Evolutionary conservation across 176 grass and related monocot species (phyloP).

Genomic region (Bothriochloa decipiens): DNA sequence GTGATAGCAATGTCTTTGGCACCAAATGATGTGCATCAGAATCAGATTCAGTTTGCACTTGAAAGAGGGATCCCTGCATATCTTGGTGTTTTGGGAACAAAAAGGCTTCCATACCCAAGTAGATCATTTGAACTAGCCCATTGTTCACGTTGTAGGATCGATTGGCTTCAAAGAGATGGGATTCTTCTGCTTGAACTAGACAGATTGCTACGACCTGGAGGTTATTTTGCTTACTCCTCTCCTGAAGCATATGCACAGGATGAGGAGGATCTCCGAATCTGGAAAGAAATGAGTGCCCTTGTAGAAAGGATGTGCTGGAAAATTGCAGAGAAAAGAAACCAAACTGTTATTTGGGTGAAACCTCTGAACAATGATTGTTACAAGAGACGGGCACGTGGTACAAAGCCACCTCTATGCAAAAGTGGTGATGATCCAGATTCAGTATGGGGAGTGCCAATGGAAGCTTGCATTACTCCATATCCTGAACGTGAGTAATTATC

Average conservation of each 20-base stretch:
- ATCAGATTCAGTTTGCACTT: constrained; percentile 99
- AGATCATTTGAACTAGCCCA: constrained; percentile 97
- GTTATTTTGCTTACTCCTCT: constrained; percentile 98
- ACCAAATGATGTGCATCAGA: constrained; percentile 99
- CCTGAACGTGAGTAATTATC: constrained; percentile 73
- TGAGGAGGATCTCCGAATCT: constrained; percentile 92
- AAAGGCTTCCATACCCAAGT: constrained; percentile 94
- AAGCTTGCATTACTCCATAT: constrained; percentile 88
- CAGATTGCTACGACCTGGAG: constrained; percentile 93
- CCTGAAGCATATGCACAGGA: constrained; percentile 99
- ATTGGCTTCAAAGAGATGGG: constrained; percentile 97
- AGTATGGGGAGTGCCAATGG: constrained; percentile 89
- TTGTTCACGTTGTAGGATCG: constrained; percentile 96
- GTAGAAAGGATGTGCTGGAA: constrained; percentile 98
- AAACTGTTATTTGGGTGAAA: constrained; percentile 99
- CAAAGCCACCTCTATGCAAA: constrained; percentile 85
- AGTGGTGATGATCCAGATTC: constrained; percentile 80
- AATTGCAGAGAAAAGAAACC: constrained; percentile 91
- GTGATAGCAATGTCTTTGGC: constrained; percentile 96
- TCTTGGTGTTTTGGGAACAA: constrained; percentile 97
- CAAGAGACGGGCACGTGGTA: constrained; percentile 68
- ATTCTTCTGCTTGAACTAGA: constrained; percentile 96
- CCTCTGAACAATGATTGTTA: constrained; percentile 98
- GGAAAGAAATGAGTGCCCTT: constrained; percentile 95
- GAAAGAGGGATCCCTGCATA: constrained; percentile 98